Conservation (phyloP, 2,329 filamentous ascomycete genomes). For the Xylaria sp. region DNA sequence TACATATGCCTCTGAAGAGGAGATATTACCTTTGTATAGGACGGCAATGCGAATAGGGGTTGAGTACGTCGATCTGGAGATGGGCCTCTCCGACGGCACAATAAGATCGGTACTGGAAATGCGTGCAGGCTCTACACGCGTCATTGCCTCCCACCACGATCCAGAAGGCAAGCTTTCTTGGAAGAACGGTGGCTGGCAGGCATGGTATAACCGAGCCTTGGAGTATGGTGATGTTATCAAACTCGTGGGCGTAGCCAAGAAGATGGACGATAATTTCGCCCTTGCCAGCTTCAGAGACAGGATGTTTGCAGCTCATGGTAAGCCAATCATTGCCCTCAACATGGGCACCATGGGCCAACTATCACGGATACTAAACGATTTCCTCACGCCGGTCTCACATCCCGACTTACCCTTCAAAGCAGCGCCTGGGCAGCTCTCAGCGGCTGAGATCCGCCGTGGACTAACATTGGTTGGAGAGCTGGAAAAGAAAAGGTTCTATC, state of each 20-base stretch:
- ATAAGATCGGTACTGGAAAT: conserved; percentile 73
- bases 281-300: conserved; percentile 83
- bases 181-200: conserved; percentile 92
- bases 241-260: conserved; percentile 83
- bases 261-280: conserved; percentile 85
- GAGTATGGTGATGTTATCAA: conserved; percentile 95
- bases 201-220: conserved; percentile 88
- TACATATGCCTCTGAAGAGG: conserved; percentile 78
- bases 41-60: conserved; percentile 84
- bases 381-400: conserved; percentile 95
- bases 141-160: conserved; percentile 97
- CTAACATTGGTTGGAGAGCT: conserved; percentile 84
- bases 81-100: conserved; percentile 83
- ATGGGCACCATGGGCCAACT: conserved; percentile 91
- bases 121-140: conserved; percentile 77
- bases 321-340: conserved; percentile 94
- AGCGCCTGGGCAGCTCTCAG: conserved; percentile 92
- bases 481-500: conserved; percentile 78
- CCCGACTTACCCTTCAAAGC: conserved; percentile 90
- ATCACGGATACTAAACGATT: conserved; percentile 88
- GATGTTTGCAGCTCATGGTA: conserved; percentile 77
- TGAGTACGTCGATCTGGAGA: conserved; percentile 93
- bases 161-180: conserved; percentile 82
- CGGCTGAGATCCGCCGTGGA: conserved; percentile 84
- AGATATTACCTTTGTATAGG: conserved; percentile 79